Conservation (phyloP, 2,329 filamentous ascomycete genomes). For the Fusarium sp. region DNA sequence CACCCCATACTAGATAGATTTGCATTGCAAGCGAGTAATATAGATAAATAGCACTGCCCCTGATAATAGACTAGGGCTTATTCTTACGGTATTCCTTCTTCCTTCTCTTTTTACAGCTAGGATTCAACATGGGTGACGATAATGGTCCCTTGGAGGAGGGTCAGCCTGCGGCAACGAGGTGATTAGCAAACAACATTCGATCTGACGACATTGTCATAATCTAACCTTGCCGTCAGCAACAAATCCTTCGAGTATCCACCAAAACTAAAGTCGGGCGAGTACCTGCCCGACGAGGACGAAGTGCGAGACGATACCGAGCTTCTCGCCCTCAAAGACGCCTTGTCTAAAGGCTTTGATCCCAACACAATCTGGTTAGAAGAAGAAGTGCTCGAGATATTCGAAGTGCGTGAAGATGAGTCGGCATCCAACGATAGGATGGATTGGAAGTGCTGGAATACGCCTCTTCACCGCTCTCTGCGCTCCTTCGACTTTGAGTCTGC, state of each 20-base stretch:
- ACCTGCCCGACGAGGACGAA: not conserved
- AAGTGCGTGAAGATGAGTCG: not conserved
- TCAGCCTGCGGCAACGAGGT: not conserved
- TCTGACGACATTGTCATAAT: not conserved
- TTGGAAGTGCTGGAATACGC: not conserved
- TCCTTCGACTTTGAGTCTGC: not conserved
- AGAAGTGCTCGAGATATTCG: not conserved
- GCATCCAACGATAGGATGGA: not conserved
- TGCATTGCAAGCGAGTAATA: not conserved
- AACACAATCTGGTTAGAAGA: not conserved
- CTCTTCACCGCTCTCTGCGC: not conserved
- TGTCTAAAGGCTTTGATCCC: not conserved
- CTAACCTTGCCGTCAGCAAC: not conserved
- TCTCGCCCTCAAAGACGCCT: not conserved
- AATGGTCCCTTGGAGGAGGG: not conserved
- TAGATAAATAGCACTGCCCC: not conserved
- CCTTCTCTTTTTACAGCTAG: not conserved
- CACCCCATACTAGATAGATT: not conserved
- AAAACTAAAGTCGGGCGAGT: not conserved
- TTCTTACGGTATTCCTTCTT: not conserved
- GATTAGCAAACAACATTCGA: not conserved
- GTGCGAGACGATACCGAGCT: not conserved
- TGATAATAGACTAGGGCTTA: not conserved
- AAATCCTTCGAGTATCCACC: not conserved
- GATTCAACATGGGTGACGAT: not conserved